Conservation (phyloP, 176 grass and related monocot species). For the Cocos nucifera region DNA sequence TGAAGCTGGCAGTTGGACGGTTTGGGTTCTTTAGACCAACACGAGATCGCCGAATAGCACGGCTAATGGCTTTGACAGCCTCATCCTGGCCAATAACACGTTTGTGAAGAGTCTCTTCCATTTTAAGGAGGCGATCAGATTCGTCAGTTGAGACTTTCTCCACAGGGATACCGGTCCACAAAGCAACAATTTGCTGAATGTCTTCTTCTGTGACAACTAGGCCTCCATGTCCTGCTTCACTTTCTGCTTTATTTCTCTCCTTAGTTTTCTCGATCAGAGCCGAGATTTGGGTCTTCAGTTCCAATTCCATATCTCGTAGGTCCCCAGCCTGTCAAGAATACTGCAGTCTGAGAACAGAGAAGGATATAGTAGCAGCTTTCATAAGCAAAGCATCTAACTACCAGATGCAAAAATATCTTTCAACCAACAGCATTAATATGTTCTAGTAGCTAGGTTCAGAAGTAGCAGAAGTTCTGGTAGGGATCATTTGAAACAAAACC, state of each 20-base stretch:
- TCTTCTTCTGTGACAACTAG: slow-evolving; percentile 1
- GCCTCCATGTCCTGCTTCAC: slow-evolving; percentile 1
- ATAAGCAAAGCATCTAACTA: too few species aligned
- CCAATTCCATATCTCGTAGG: slow-evolving; percentile 9
- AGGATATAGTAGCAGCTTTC: too few species aligned
- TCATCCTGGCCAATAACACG: slow-evolving; percentile 17
- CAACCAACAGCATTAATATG: too few species aligned
- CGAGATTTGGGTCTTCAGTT: slow-evolving; percentile 10
- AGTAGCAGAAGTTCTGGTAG: not conserved
- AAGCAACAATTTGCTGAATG: slow-evolving; percentile 8
- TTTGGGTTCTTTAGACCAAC: slow-evolving; percentile 14
- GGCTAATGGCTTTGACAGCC: slow-evolving; percentile 12
- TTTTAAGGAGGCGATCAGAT: slow-evolving; percentile 10
- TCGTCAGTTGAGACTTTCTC: slow-evolving; percentile 17
- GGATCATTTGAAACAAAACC: not conserved
- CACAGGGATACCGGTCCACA: slow-evolving; percentile 7
- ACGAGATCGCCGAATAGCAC: slow-evolving; percentile 16
- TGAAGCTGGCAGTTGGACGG: slow-evolving; percentile 14
- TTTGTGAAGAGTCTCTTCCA: slow-evolving; percentile 15
- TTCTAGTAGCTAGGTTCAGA: too few species aligned
- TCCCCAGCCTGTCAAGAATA: slow-evolving; percentile 7
- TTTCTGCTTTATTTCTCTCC: slow-evolving; percentile 3
- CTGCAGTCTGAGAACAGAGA: too few species aligned
- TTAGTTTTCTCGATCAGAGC: slow-evolving; percentile 3
- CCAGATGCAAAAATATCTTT: too few species aligned